Evolutionary conservation across 2,329 filamentous ascomycete species (phyloP).

Genomic region (Fusarium sp.): DNA sequence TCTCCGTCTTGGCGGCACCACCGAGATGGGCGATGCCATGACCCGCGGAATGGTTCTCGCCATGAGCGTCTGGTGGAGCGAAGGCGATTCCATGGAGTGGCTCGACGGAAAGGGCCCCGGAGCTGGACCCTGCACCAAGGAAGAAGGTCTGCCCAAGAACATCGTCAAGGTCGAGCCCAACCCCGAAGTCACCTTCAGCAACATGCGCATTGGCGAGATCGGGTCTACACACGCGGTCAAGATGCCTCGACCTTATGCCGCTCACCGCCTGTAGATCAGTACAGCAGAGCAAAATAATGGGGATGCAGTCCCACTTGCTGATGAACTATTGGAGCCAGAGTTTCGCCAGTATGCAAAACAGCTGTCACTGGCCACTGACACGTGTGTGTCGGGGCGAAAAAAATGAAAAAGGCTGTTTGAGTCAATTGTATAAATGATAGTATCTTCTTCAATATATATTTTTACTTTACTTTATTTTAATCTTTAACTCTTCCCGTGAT

Average conservation of each 20-base stretch:
- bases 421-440: constrained; percentile 7
- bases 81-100: constrained; percentile 64
- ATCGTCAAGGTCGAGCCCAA: constrained; percentile 60
- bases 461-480: neutral
- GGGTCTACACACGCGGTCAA: constrained; percentile 56
- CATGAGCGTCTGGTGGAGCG: constrained; percentile 67
- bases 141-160: constrained; percentile 62
- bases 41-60: constrained; percentile 63
- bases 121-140: constrained; percentile 64
- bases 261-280: constrained; percentile 14
- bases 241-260: constrained; percentile 8
- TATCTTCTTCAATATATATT: neutral
- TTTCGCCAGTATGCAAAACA: constrained; percentile 24
- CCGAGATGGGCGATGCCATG: constrained; percentile 60
- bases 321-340: constrained; percentile 17
- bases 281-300: neutral
- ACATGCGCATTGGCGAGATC: constrained; percentile 71
- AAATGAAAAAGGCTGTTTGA: neutral
- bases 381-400: constrained; percentile 17
- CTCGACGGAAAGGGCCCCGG: constrained; percentile 55
- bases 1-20: constrained; percentile 55
- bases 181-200: constrained; percentile 65
- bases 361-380: constrained; percentile 28
- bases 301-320: constrained; percentile 8
- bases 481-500: neutral